phyloP scores from a whole-genome alignment of 306 rosid species.

The Lablab purpureus region DNA sequence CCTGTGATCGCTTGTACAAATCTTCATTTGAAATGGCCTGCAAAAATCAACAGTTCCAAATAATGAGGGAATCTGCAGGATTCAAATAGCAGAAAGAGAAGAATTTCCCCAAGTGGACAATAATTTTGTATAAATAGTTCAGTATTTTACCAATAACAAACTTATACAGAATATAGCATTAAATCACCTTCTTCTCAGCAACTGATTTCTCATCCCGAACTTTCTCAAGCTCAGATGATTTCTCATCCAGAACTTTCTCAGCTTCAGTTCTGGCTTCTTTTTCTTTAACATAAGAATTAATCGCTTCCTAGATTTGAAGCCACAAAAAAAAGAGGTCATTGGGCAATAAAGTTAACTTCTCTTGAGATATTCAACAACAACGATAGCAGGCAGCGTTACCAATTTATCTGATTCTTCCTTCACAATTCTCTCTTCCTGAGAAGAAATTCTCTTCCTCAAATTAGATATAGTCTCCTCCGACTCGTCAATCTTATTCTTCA shows the following conservation, averaged over 20 bases:
- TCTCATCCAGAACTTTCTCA: slow-evolving; percentile 67
- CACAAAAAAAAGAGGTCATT: slow-evolving; percentile 20
- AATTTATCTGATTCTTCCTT: slow-evolving; percentile 76
- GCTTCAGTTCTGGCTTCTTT: slow-evolving; percentile 69
- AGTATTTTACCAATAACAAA: slow-evolving; percentile 2
- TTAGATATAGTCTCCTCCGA: slow-evolving; percentile 51
- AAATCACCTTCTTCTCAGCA: slow-evolving; percentile 69
- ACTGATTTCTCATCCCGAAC: slow-evolving; percentile 64
- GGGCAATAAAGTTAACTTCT: slow-evolving; percentile 14
- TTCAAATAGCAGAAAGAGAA: neutral
- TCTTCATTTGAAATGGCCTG: slow-evolving; percentile 80
- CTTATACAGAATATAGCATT: slow-evolving; percentile 3
- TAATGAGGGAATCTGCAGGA: slow-evolving; percentile 8
- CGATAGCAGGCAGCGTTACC: slow-evolving; percentile 57
- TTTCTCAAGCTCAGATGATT: slow-evolving; percentile 74
- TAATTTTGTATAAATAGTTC: neutral
- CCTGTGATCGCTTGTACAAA: slow-evolving; percentile 78
- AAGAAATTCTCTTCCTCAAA: slow-evolving; percentile 56
- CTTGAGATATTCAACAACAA: slow-evolving; percentile 33
- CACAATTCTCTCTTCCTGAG: slow-evolving; percentile 63
- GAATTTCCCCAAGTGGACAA: neutral
- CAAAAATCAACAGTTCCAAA: slow-evolving; percentile 26
- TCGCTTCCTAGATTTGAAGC: slow-evolving; percentile 69
- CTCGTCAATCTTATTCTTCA: slow-evolving; percentile 68
- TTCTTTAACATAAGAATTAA: slow-evolving; percentile 63